Percentiles rank a stretch among this genome's conserved stretches.
These are phyloP conservation scores for Dothidotthia symphoricarpi DNA, from an alignment of 2,329 filamentous ascomycete genomes.

Conservation along the genomic window DNA sequence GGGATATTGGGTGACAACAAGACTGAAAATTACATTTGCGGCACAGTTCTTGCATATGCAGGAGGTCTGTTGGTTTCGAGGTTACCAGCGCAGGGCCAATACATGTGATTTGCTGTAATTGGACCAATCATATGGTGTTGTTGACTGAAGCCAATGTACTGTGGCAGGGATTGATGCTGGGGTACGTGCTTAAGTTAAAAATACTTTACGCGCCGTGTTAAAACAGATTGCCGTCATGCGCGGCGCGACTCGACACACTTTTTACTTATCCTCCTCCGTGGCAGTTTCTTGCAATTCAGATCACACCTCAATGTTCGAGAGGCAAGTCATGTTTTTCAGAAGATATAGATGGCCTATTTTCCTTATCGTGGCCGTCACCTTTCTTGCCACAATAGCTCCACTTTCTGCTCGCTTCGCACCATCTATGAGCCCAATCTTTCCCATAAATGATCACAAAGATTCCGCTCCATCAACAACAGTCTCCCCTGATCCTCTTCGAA, in stretches of 20 bases:
- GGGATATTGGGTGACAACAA: slow-evolving; percentile 1
- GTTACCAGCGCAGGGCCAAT: neutral
- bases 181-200: slow-evolving; percentile 1
- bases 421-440: slow-evolving; percentile 3
- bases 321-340: slow-evolving; percentile 11
- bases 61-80: slow-evolving; percentile 4
- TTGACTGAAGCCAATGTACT: slow-evolving; percentile 1
- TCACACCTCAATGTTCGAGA: slow-evolving; percentile 3
- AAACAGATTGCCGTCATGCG: neutral
- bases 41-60: slow-evolving; percentile 4
- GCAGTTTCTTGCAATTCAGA: neutral
- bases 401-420: slow-evolving; percentile 11
- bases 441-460: slow-evolving; percentile 3
- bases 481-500: neutral
- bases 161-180: slow-evolving; percentile 6
- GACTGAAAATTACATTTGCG: slow-evolving; percentile 2
- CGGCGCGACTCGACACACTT: slow-evolving; percentile 3
- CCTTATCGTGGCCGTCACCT: slow-evolving; percentile 4
- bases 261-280: slow-evolving; percentile 1
- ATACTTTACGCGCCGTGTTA: slow-evolving; percentile 2
- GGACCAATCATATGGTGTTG: neutral
- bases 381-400: slow-evolving; percentile 9
- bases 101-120: neutral
- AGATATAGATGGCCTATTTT: slow-evolving; percentile 14
- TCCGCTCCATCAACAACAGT: neutral